Base-by-base conservation (phyloP, 192 early-diverging fungal genomes). In the Backusella circina region DNA sequence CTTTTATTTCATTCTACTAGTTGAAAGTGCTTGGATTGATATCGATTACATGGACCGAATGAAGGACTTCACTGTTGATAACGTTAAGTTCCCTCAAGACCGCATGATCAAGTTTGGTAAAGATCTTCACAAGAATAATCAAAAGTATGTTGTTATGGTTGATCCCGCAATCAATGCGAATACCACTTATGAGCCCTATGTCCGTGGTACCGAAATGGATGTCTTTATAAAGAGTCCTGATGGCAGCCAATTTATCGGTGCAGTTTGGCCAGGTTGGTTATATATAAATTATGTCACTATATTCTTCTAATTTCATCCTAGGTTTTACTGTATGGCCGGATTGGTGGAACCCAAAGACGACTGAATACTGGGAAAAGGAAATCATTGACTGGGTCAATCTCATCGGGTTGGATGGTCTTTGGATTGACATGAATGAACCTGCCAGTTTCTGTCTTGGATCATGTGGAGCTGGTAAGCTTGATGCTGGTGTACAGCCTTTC, bases 401-500 rank as follows among this genome's bases (percentile, higher is more conserved):
- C 21, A 57, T 78, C 21, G 65, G 65, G 10, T 51, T 78, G 32
- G 77, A 78, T 44, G 77, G 77, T 33, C 41, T 91, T 47, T 92
- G 91, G 91, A 89, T 92, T 32, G 91, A 92, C 65, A 92, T 92
- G 91, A 92, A 92, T 75, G 91, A 91, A 74, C 83, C 89, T 2
- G 78, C 84, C 12, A 89, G 81, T 74, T 91, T 91, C 65, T 91
- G 90, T 75, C 81, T 83, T 23, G 90, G 90, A 21, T 75, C 82
- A 26, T 90, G 90, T 26, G 83, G 84, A 23, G 65, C 83, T 3
- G 75, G 79, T 1, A 74, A 75, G 28, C 71, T 68, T 10, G 74
- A 78, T 8, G 71, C 44, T 26, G 70, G 66, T 18, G 71, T 73
- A 0, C 77, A 77, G 30, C 36, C 38, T 2, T 71, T 64, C 69